Evolutionary conservation across 345 rosid species (phyloP).

Genomic region (Schrenkiella parvula): DNA sequence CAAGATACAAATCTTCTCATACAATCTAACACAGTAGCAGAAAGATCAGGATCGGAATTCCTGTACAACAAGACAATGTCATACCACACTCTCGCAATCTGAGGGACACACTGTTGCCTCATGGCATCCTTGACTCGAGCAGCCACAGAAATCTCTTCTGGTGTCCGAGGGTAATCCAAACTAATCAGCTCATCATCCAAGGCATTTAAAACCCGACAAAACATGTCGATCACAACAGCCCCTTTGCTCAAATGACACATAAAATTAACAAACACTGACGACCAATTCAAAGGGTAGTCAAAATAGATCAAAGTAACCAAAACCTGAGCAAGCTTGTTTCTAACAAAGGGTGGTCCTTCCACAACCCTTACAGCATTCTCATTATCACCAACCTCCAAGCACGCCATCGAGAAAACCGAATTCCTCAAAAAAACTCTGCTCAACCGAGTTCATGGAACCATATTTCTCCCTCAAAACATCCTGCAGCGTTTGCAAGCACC

Average conservation of each 20-base stretch:
- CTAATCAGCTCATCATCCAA: slow-evolving; percentile 91
- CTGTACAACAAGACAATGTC: slow-evolving; percentile 59
- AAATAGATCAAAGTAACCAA: slow-evolving; percentile 78
- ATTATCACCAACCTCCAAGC: slow-evolving; percentile 50
- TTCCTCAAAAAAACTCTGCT: slow-evolving; percentile 51
- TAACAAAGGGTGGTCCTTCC: slow-evolving; percentile 75
- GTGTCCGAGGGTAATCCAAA: slow-evolving; percentile 70
- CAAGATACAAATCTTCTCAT: slow-evolving; percentile 85
- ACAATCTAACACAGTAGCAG: slow-evolving; percentile 63
- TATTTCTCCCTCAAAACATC: slow-evolving; percentile 64
- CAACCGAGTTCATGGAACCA: slow-evolving; percentile 52
- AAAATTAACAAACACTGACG: slow-evolving; percentile 72
- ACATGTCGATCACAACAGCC: slow-evolving; percentile 70
- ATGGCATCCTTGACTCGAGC: slow-evolving; percentile 87
- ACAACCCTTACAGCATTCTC: slow-evolving; percentile 44
- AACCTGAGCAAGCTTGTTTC: slow-evolving; percentile 93
- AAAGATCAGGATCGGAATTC: slow-evolving; percentile 69
- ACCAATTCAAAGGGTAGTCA: slow-evolving; percentile 87
- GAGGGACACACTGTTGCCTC: slow-evolving; percentile 91
- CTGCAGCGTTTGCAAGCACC: slow-evolving; percentile 87
- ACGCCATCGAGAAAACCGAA: slow-evolving; percentile 69
- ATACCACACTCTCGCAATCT: slow-evolving; percentile 85
- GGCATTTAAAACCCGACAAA: slow-evolving; percentile 82
- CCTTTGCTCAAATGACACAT: slow-evolving; percentile 67
- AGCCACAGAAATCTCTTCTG: slow-evolving; percentile 64